Base-by-base conservation (phyloP, 257 asterid species). In the Marsdenia floribunda region DNA sequence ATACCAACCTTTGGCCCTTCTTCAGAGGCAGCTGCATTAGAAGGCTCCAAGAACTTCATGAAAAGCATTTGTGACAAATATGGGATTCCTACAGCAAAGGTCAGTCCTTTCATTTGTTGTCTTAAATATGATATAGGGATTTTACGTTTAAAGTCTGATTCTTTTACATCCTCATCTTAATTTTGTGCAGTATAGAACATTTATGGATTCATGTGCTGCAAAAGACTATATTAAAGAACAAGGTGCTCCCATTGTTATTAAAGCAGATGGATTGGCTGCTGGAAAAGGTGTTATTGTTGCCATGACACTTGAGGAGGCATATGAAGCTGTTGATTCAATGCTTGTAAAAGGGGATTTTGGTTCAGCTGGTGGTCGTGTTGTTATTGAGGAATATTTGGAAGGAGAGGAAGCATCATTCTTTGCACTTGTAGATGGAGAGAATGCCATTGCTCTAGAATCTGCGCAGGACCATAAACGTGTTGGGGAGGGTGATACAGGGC, bases 401-500 rank as follows among this genome's bases (percentile, higher is more conserved):
- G 98, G 98, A 69, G 98, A 93, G 73, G 98, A 93, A 85, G 98
- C 90, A 14, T 93, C 98, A 0, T 93, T 91, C 79, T 93, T 93
- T 75, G 98, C 98, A 44, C 78, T 93, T 40, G 97, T 91, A 12
- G 98, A 93, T 77, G 98, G 98, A 55, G 93, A 91, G 83, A 86
- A 89, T 85, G 98, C 98, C 55, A 76, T 93, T 79, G 86, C 98
- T 63, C 71, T 93, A 50, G 98, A 91, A 86, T 93, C 98, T 8
- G 98, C 98, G 68, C 98, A 93, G 82, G 98, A 93, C 80, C 97
- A 93, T 79, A 93, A 93, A 88, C 90, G 98, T 83, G 97, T 89
- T 1, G 97, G 97, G 38, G 98, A 90, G 49, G 97, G 96, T 21
- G 98, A 93, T 77, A 84, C 88, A 12, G 98, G 98, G 35, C 94